Evolutionary conservation across 2,329 filamentous ascomycete species (phyloP), one percentile per base, ranked within the genome.

Genomic region (Sarocladium strictum): DNA sequence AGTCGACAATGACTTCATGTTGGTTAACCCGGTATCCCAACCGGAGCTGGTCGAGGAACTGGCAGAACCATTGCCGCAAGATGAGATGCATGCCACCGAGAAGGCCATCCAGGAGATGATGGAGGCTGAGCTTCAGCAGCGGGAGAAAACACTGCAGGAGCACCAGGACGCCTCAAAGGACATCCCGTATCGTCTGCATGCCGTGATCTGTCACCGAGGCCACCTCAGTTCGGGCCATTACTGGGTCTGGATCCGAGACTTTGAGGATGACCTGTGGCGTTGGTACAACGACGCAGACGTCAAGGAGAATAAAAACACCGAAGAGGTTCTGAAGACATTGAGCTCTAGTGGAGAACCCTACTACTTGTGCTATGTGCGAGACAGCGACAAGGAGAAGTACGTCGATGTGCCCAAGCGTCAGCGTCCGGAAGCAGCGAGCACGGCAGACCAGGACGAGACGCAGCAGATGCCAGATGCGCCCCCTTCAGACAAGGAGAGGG

Each of bases 221-320:
- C 76, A 77, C 61, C 78, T 86, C 38, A 80, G 77, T 43, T 86
- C 86, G 45, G 94, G 94, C 0, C 94, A 99, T 69, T 99, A 97
- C 72, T 97, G 90, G 86, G 90, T 97, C 43, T 97, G 92, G 80
- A 95, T 99, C 59, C 89, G 85, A 64, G 94, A 97, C 72, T 96
- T 96, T 68, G 81, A 86, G 59, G 81, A 83, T 47, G 80, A 83
- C 40, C 76, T 92, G 19, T 99, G 94, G 92, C 86, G 91, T 55
- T 90, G 89, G 64, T 99, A 97, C 76, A 99, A 99, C 66, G 94
- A 99, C 64, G 86, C 87, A 54, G 79, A 79, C 15, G 91, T 99
- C 23, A 85, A 82, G 2, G 83, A 89, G 59, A 76, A 79, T 56
- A 79, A 84, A 24, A 40, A 40, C 29, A 76, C 80, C 7, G 76